Percentiles rank a stretch among this genome's conserved stretches.
Evolutionary conservation across 352 stramenopile genomes (phyloP).

Genomic region (Thalassiosira delicatula): DNA sequence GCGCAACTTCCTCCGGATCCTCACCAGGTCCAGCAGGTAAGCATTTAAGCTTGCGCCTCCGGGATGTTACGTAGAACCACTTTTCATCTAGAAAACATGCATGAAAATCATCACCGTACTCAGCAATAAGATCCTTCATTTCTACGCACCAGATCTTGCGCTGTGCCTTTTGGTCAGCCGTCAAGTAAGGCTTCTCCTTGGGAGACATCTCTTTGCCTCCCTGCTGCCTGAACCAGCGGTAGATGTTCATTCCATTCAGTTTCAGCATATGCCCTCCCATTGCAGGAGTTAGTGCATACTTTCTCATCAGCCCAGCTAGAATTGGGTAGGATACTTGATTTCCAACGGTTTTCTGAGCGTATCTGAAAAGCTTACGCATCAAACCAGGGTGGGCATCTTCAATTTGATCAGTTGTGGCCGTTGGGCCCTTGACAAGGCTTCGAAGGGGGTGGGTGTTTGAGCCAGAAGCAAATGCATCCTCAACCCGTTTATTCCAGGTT

Average conservation of each 20-base stretch:
- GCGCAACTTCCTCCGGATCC: background rate
- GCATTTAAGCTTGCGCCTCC: background rate
- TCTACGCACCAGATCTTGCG: background rate
- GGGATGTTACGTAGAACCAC: background rate
- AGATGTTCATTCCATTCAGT: too few relatives aligned
- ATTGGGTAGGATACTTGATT: background rate
- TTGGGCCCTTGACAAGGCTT: background rate
- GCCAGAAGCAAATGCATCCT: background rate
- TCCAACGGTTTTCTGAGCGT: background rate
- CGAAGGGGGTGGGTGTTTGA: background rate
- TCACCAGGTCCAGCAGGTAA: background rate
- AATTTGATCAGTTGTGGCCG: background rate
- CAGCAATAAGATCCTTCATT: background rate
- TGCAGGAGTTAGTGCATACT: too few relatives aligned
- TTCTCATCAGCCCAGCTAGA: background rate
- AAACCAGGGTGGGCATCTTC: background rate
- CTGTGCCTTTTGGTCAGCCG: background rate
- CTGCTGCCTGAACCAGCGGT: background rate
- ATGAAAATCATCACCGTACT: background rate
- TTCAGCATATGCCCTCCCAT: too few relatives aligned
- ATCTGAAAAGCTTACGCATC: background rate
- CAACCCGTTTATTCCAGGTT: background rate
- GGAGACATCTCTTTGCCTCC: background rate
- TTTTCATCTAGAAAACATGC: background rate
- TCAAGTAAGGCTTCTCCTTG: background rate